Percentiles rank a stretch among this genome's conserved stretches.
These are phyloP conservation scores for Tuber brumale DNA, from an alignment of 495 filamentous ascomycete genomes.

Conservation along the genomic window DNA sequence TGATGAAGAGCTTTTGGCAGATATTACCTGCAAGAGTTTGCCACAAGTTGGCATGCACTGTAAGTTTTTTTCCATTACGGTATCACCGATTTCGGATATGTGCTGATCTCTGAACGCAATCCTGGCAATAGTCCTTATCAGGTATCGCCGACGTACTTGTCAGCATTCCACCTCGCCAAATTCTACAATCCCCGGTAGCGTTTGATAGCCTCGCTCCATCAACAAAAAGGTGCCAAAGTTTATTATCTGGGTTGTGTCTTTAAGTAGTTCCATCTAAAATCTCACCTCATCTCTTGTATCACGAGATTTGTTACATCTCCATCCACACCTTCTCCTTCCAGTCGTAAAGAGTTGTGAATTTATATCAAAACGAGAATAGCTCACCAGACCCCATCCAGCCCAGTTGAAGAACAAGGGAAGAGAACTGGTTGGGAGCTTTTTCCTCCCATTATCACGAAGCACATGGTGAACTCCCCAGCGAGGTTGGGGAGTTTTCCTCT, in stretches of 20 bases:
- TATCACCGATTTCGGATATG: not conserved
- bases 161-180: not conserved
- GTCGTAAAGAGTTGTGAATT: not conserved
- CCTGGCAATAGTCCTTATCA: not conserved
- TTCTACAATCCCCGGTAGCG: not conserved
- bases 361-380: not conserved
- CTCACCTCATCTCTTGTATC: not conserved
- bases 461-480: no score
- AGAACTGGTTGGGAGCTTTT: no score
- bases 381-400: not conserved
- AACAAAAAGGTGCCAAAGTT: not conserved
- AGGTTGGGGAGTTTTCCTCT: no score
- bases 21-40: conserved; percentile 18
- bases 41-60: not conserved
- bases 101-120: not conserved
- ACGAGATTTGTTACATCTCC: not conserved
- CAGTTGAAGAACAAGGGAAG: no score
- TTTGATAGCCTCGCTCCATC: not conserved
- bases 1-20: conserved; percentile 17
- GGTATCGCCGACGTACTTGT: not conserved
- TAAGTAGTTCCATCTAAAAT: not conserved
- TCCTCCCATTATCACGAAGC: no score
- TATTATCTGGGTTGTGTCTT: not conserved
- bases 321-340: not conserved
- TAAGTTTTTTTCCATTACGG: not conserved